Percentiles rank a stretch among this genome's conserved stretches.
phyloP scores from a whole-genome alignment of 148 eudicot species.

The Beta vulgaris region DNA sequence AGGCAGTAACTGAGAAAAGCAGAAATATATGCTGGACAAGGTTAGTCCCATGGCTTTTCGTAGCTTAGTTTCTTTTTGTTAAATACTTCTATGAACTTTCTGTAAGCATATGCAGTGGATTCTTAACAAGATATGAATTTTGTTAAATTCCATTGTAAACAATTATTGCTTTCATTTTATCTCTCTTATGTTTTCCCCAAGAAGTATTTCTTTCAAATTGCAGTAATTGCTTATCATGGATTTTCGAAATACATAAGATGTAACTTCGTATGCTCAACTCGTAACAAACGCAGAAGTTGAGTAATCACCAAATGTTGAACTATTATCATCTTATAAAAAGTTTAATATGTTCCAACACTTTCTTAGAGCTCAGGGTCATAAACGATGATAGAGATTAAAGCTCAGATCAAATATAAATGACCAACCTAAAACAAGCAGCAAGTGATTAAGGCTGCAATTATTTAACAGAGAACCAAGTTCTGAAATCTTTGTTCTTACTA shows the following conservation, averaged over 20 bases:
- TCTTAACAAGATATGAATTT: background rate
- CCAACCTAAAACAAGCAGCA: background rate
- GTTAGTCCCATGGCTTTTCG: background rate
- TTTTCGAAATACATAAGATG: background rate
- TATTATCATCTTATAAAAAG: background rate
- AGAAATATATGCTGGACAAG: background rate
- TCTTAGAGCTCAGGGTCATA: background rate
- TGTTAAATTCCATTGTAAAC: no score
- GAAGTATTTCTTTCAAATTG: no score
- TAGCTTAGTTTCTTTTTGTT: background rate
- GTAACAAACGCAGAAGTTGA: background rate
- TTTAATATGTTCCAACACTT: background rate
- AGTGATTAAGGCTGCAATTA: background rate
- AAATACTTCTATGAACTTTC: background rate
- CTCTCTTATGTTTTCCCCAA: no score
- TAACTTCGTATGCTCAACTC: background rate
- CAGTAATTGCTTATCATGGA: background rate
- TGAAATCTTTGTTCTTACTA: background rate
- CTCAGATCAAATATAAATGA: no score
- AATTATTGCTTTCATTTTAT: no score
- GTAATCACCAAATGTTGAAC: background rate
- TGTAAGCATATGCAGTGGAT: background rate
- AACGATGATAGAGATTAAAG: background rate
- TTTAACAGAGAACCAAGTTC: background rate
- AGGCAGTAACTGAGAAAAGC: slow-evolving; percentile 25